These are phyloP conservation scores for Epithele typhae DNA, from an alignment of 768 basidiomycete genomes.

Conservation along the genomic window DNA sequence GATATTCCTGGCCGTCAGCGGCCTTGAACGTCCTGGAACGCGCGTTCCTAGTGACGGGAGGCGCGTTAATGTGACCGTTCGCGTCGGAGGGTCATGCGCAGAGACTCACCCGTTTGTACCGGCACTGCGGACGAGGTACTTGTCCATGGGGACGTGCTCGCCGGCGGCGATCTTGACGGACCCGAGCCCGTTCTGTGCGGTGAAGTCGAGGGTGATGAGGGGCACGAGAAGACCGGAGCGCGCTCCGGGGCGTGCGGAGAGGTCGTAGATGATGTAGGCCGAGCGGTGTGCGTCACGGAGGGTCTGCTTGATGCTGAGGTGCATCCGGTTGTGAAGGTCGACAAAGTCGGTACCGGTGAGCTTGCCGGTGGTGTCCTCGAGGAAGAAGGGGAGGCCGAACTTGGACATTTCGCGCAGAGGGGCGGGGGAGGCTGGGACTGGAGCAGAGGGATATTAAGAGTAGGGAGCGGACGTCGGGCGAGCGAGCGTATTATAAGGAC, in stretches of 20 bases:
- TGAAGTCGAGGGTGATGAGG: slow-evolving; percentile 47
- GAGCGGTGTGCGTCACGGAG: slow-evolving; percentile 36
- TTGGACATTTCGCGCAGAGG: slow-evolving; percentile 19
- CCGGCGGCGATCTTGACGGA: slow-evolving; percentile 42
- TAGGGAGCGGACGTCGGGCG: neutral
- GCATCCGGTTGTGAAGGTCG: slow-evolving; percentile 61
- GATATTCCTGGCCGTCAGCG: slow-evolving; percentile 57
- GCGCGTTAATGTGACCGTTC: no score
- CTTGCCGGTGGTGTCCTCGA: slow-evolving; percentile 58
- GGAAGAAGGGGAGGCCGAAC: slow-evolving; percentile 56
- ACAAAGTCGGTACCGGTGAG: slow-evolving; percentile 53
- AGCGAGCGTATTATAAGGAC: neutral
- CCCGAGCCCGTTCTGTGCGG: slow-evolving; percentile 42
- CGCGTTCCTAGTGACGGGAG: neutral
- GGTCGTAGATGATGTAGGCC: slow-evolving; percentile 52
- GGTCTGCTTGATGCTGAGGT: slow-evolving; percentile 45
- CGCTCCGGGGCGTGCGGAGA: slow-evolving; percentile 23
- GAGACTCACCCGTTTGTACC: slow-evolving; percentile 37
- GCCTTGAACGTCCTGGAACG: slow-evolving; percentile 48
- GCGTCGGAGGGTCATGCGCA: no score
- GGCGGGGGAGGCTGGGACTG: neutral
- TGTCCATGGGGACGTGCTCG: slow-evolving; percentile 40
- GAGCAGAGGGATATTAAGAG: neutral
- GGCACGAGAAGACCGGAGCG: slow-evolving; percentile 30
- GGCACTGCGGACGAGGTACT: slow-evolving; percentile 44